Percentiles rank a stretch among this genome's conserved stretches.
Conservation (phyloP, 2,329 filamentous ascomycete species). For the Dichotomopilus funicola region DNA sequence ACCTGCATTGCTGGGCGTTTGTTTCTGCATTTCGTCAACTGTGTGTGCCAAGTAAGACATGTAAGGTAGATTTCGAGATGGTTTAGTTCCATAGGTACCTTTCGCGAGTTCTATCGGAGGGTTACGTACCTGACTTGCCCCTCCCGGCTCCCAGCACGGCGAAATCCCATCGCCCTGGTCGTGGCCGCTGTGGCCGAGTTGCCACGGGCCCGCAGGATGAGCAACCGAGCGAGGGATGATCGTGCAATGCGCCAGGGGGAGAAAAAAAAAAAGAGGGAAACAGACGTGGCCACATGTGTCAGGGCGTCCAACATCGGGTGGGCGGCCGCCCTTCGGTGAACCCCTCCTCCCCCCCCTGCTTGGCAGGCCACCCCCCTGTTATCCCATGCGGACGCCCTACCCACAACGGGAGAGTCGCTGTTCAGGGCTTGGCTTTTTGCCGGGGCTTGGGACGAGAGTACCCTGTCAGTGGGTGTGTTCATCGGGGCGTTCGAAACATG, state of each 20-base stretch:
- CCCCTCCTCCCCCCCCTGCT: neutral
- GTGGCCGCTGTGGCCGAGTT: slow-evolving; percentile 1
- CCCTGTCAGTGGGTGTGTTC: slow-evolving; percentile 2
- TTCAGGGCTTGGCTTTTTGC: slow-evolving; percentile 4
- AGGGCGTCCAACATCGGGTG: neutral
- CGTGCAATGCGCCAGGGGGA: neutral
- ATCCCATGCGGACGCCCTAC: slow-evolving; percentile 2
- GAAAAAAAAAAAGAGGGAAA: neutral
- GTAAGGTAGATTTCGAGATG: neutral
- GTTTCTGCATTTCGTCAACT: too few species aligned
- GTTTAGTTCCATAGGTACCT: neutral
- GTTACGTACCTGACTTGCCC: neutral
- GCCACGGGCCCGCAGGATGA: slow-evolving; percentile 8
- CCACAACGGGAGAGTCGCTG: slow-evolving; percentile 7
- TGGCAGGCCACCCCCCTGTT: slow-evolving; percentile 4
- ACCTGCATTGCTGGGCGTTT: too few species aligned
- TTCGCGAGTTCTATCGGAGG: neutral
- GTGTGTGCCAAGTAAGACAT: neutral
- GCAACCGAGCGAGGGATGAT: neutral
- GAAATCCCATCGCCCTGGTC: neutral
- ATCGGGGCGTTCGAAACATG: slow-evolving; percentile 22
- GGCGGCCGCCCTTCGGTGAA: neutral
- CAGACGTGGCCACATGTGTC: neutral
- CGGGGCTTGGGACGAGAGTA: slow-evolving; percentile 13
- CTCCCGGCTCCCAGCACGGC: neutral